Evolutionary conservation across 139 green algal species (phyloP).

Genomic region (Pleodorina starrii): DNA sequence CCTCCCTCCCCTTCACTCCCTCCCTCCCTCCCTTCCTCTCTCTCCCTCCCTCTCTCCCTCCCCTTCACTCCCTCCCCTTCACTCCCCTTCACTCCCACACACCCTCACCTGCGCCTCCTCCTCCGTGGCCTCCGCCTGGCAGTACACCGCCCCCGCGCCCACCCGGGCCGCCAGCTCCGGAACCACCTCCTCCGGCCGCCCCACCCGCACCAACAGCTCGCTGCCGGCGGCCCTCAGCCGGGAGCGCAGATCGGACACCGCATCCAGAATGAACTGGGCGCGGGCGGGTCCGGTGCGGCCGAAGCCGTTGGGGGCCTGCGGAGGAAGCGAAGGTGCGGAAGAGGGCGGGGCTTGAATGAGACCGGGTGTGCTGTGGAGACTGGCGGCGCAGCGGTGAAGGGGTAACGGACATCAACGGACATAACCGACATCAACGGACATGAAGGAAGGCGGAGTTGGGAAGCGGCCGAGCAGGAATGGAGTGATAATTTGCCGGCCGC

Average conservation of each 20-base stretch:
- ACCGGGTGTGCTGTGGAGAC: too few species aligned
- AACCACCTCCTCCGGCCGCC: conserved; percentile 75
- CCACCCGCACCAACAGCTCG: conserved; percentile 75
- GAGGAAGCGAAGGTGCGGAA: background rate
- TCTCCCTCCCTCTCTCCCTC: too few species aligned
- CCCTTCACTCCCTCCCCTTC: too few species aligned
- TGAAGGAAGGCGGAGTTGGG: too few species aligned
- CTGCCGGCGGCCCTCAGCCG: conserved; percentile 61
- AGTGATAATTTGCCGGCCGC: too few species aligned
- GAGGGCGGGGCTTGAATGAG: background rate
- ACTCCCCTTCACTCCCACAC: too few species aligned
- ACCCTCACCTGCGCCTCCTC: conserved; percentile 73
- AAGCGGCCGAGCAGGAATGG: background rate
- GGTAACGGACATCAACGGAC: background rate
- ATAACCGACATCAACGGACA: background rate
- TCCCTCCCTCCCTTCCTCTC: too few species aligned
- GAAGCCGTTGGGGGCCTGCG: conserved; percentile 67
- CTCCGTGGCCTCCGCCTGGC: conserved; percentile 80
- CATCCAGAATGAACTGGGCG: conserved; percentile 69
- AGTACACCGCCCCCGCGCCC: conserved; percentile 75
- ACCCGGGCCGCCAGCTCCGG: conserved; percentile 47
- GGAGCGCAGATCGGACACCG: conserved; percentile 69
- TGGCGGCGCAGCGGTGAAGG: background rate
- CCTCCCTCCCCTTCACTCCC: too few species aligned
- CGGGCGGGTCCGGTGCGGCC: conserved; percentile 72